Evolutionary conservation across 495 filamentous ascomycete species (phyloP).

Genomic region (Cercophora scortea): DNA sequence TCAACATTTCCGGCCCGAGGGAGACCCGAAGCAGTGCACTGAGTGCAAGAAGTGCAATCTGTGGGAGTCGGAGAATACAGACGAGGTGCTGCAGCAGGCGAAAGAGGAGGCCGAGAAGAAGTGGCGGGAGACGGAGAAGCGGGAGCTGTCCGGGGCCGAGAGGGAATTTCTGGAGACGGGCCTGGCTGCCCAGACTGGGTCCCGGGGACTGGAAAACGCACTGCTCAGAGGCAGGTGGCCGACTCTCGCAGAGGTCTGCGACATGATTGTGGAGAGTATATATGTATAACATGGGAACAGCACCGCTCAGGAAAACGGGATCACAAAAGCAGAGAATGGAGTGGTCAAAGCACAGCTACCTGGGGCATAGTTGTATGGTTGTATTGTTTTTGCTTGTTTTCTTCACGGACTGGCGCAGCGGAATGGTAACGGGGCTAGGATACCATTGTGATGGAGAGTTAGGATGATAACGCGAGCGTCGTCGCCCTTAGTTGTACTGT

Average conservation of each 20-base stretch:
- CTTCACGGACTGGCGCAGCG: too few relatives aligned
- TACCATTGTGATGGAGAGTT: too few relatives aligned
- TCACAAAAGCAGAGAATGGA: too few relatives aligned
- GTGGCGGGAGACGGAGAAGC: conserved; percentile 66
- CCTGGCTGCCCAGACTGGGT: conserved; percentile 16
- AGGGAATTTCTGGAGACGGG: conserved; percentile 38
- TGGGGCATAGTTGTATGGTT: too few relatives aligned
- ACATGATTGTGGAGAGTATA: conserved; percentile 35
- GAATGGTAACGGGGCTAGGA: too few relatives aligned
- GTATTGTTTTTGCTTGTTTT: too few relatives aligned
- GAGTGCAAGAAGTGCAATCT: conserved; percentile 86
- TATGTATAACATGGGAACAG: conserved; percentile 20
- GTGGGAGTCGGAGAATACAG: conserved; percentile 81
- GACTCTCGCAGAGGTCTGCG: conserved; percentile 34
- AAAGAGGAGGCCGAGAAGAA: conserved; percentile 71
- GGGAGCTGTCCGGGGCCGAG: conserved; percentile 39
- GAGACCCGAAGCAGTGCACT: conserved; percentile 56
- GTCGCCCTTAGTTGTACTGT: too few relatives aligned
- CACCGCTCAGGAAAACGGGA: too few relatives aligned
- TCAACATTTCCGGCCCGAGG: conserved; percentile 81
- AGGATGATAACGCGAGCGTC: too few relatives aligned
- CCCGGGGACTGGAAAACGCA: conserved; percentile 17
- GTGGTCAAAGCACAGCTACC: too few relatives aligned
- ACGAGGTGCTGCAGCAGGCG: conserved; percentile 64
- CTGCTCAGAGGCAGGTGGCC: conserved; percentile 26